Evolutionary conservation across 805 yeast species (phyloP).

Genomic region (Candida multigemmis): DNA sequence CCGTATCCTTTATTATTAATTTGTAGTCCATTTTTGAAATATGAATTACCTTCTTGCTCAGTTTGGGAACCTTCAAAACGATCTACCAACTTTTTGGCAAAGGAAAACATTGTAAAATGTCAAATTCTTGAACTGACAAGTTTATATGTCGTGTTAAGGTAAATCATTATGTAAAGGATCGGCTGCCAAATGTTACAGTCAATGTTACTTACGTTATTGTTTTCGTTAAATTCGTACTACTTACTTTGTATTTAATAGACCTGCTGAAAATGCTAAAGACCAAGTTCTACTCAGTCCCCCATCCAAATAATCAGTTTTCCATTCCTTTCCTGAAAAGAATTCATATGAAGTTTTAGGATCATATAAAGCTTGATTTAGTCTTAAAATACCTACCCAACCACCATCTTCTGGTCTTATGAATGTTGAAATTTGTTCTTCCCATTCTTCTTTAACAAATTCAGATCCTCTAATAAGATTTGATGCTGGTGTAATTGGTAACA

Average conservation of each 20-base stretch:
- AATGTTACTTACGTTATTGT: neutral
- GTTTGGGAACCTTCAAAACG: conserved; percentile 20
- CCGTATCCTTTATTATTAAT: conserved; percentile 33
- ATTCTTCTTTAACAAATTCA: conserved; percentile 50
- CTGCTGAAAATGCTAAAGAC: conserved; percentile 54
- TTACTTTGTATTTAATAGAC: conserved; percentile 18
- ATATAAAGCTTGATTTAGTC: conserved; percentile 64
- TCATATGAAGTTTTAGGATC: conserved; percentile 57
- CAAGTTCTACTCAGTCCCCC: conserved; percentile 58
- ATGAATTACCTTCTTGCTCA: conserved; percentile 16
- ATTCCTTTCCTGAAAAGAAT: conserved; percentile 37
- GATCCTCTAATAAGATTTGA: conserved; percentile 52
- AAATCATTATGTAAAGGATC: no score
- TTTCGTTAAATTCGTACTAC: no score
- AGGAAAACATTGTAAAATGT: conserved; percentile 41
- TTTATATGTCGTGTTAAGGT: no score
- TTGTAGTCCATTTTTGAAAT: conserved; percentile 21
- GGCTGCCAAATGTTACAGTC: no score
- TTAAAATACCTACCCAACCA: conserved; percentile 71
- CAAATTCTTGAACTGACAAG: no score
- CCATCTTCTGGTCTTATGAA: conserved; percentile 40
- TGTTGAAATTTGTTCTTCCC: conserved; percentile 40
- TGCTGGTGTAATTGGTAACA: conserved; percentile 66
- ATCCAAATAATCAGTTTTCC: conserved; percentile 34
- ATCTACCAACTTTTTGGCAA: conserved; percentile 35